phyloP scores from a whole-genome alignment of 495 filamentous ascomycete genomes.

The Tuber umbilicatum region DNA sequence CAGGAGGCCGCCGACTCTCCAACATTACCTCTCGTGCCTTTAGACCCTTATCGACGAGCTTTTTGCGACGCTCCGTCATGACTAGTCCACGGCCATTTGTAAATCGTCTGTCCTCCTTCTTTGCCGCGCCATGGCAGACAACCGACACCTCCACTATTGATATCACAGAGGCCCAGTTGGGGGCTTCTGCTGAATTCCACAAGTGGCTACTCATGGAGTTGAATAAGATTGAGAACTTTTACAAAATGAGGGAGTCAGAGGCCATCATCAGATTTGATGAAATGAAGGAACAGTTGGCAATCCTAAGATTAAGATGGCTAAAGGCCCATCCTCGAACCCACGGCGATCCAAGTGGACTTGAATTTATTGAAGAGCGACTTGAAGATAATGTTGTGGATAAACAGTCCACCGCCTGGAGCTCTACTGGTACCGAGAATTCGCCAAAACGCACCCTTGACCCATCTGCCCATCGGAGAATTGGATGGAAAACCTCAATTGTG shows the following conservation, averaged over 20 bases:
- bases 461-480: conserved; percentile 38
- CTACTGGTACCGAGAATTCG: conserved; percentile 30
- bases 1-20: conserved; percentile 9
- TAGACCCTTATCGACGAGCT: conserved; percentile 5
- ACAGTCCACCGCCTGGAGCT: conserved; percentile 3
- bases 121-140: conserved; percentile 11
- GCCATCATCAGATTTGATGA: conserved; percentile 54
- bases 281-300: conserved; percentile 60
- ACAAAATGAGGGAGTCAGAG: conserved; percentile 59
- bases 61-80: conserved; percentile 18
- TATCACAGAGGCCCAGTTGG: conserved; percentile 34
- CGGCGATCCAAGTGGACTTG: conserved; percentile 48
- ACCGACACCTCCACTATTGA: background rate
- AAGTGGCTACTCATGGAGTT: conserved; percentile 59
- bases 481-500: conserved; percentile 43
- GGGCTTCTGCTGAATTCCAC: conserved; percentile 54
- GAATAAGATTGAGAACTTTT: conserved; percentile 63
- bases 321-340: conserved; percentile 33
- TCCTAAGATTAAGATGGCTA: conserved; percentile 60
- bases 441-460: conserved; percentile 32
- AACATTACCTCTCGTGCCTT: background rate
- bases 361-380: conserved; percentile 17
- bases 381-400: conserved; percentile 36
- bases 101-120: conserved; percentile 32
- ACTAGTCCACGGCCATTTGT: conserved; percentile 32